A percentile compares a stretch with the other conserved stretches of the same genome.
These are phyloP conservation scores for Blastobotrys terrestris DNA, from an alignment of 805 yeast genomes.

Conservation along the genomic window DNA sequence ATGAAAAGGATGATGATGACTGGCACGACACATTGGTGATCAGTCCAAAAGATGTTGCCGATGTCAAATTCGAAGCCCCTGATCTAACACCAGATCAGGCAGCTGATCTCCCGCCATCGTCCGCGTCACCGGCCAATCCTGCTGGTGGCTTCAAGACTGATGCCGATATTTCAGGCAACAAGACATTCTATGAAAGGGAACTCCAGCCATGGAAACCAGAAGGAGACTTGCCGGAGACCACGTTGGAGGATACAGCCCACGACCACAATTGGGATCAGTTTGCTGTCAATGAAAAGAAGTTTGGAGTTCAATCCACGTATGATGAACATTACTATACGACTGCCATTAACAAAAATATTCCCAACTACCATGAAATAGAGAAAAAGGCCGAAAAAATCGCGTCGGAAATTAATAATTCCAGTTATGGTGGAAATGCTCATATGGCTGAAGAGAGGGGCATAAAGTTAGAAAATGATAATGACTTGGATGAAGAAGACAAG, in stretches of 20 bases:
- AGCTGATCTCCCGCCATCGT: background rate
- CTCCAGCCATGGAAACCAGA: conserved; percentile 82
- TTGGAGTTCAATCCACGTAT: conserved; percentile 78
- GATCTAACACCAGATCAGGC: conserved; percentile 29
- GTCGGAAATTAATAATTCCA: conserved; percentile 68
- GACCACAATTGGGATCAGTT: conserved; percentile 78
- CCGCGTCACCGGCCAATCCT: background rate
- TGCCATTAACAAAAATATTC: conserved; percentile 58
- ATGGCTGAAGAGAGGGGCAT: conserved; percentile 88
- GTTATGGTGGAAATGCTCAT: conserved; percentile 63
- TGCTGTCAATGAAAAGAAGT: conserved; percentile 79
- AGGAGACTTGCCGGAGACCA: conserved; percentile 22
- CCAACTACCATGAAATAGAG: conserved; percentile 61
- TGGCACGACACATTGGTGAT: conserved; percentile 41
- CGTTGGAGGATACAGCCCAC: conserved; percentile 34
- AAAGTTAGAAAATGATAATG: conserved; percentile 61
- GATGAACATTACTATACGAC: conserved; percentile 89
- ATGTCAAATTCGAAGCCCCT: conserved; percentile 39
- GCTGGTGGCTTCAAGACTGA: conserved; percentile 64
- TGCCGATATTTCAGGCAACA: conserved; percentile 64
- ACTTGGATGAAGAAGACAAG: conserved; percentile 91
- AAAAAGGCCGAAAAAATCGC: conserved; percentile 75
- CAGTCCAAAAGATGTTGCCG: conserved; percentile 45
- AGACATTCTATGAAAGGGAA: conserved; percentile 53
- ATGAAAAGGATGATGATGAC: conserved; percentile 30